Conservation (phyloP, 1,284 basidiomycete genomes). For the Ceratobasidium sp. region DNA sequence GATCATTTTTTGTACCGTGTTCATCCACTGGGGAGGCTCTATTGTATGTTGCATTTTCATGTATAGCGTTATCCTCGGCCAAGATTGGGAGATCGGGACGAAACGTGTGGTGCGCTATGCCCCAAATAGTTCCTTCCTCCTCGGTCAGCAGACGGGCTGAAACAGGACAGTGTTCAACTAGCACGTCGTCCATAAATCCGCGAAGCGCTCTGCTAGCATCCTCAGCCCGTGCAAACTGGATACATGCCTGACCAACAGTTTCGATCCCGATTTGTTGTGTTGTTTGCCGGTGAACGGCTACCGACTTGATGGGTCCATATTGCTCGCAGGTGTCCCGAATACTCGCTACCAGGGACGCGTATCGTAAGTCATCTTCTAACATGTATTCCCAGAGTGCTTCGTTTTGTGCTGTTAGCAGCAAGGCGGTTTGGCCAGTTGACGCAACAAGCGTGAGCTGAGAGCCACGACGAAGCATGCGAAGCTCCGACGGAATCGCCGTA, state of each 20-base stretch:
- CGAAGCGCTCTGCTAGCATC: background rate
- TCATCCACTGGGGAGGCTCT: no score
- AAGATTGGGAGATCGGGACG: background rate
- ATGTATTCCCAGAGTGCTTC: background rate
- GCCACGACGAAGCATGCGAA: background rate
- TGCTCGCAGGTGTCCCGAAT: background rate
- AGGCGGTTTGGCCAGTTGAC: background rate
- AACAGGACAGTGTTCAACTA: background rate
- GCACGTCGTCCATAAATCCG: background rate
- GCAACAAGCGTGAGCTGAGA: background rate
- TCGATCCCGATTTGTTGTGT: background rate
- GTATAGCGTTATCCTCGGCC: background rate
- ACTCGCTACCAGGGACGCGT: background rate
- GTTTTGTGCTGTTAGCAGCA: constrained; percentile 3
- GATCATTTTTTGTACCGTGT: no score
- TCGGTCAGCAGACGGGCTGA: background rate
- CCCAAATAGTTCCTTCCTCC: background rate
- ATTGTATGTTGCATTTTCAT: background rate
- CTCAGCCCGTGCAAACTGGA: background rate
- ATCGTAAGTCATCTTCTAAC: background rate
- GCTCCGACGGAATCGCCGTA: background rate
- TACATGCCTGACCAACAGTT: background rate
- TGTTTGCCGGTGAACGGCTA: background rate
- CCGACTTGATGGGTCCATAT: background rate
- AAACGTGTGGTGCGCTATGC: background rate